Percentiles rank a stretch among this genome's conserved stretches.
Conservation (phyloP, 2,329 filamentous ascomycete genomes). For the Sclerotinia spermophila region DNA sequence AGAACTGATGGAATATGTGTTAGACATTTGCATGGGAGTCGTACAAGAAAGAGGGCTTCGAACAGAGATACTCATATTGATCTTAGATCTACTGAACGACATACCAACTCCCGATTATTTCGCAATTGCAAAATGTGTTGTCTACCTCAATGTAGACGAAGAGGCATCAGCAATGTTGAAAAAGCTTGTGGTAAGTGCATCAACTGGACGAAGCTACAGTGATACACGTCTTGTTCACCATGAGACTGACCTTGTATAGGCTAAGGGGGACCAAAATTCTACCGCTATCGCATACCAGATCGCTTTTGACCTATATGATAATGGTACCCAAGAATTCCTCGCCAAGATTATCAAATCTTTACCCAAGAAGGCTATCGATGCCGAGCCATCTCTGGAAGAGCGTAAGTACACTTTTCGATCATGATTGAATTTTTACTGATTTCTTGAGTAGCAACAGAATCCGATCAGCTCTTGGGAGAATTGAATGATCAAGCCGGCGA, state of each 20-base stretch:
- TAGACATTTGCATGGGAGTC: slow-evolving; percentile 96
- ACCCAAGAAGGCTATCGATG: slow-evolving; percentile 50
- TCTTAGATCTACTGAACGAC: slow-evolving; percentile 91
- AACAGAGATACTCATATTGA: slow-evolving; percentile 78
- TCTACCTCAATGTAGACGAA: slow-evolving; percentile 88
- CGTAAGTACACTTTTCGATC: slow-evolving; percentile 30
- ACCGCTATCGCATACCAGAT: slow-evolving; percentile 93
- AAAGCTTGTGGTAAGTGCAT: slow-evolving; percentile 59
- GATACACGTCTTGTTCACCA: not conserved
- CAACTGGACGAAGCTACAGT: not conserved
- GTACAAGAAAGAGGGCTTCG: slow-evolving; percentile 89
- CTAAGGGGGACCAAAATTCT: slow-evolving; percentile 72
- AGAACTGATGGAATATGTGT: slow-evolving; percentile 92
- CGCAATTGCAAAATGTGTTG: slow-evolving; percentile 94
- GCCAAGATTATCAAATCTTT: slow-evolving; percentile 82
- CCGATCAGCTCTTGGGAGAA: slow-evolving; percentile 55
- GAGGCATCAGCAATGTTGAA: slow-evolving; percentile 84
- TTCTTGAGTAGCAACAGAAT: slow-evolving; percentile 35
- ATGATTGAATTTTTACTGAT: not conserved
- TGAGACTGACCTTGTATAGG: slow-evolving; percentile 15
- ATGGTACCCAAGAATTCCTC: slow-evolving; percentile 95
- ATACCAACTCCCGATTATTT: slow-evolving; percentile 95
- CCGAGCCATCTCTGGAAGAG: slow-evolving; percentile 40
- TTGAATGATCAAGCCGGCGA: slow-evolving; percentile 42
- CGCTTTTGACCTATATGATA: slow-evolving; percentile 96